phyloP scores from a whole-genome alignment of 2,329 filamentous ascomycete genomes.

The Phoma sp. region DNA sequence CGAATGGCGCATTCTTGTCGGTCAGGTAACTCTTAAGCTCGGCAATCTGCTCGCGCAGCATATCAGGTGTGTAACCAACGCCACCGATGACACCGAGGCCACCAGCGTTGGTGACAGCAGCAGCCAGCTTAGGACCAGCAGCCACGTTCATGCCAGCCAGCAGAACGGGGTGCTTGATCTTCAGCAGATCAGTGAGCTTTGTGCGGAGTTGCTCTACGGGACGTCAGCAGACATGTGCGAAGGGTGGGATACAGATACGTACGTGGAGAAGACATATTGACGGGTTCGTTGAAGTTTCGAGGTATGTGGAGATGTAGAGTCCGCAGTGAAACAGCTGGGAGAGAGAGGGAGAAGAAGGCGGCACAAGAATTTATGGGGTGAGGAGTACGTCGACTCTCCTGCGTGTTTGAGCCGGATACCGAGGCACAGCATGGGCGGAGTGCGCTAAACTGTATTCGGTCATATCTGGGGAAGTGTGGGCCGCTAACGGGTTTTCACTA shows the following conservation, averaged over 20 bases:
- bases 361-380: slow-evolving; percentile 28
- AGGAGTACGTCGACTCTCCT: slow-evolving; percentile 31
- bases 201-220: slow-evolving; percentile 84
- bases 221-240: slow-evolving; percentile 27
- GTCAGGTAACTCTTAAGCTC: slow-evolving; percentile 88
- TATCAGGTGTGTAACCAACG: slow-evolving; percentile 94
- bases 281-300: slow-evolving; percentile 9
- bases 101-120: slow-evolving; percentile 95
- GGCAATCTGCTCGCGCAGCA: slow-evolving; percentile 92
- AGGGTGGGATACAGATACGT: slow-evolving; percentile 53
- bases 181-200: slow-evolving; percentile 91
- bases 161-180: slow-evolving; percentile 95
- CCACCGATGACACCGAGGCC: slow-evolving; percentile 96
- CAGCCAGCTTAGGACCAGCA: slow-evolving; percentile 93
- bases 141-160: slow-evolving; percentile 99
- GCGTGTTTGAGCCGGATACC: slow-evolving; percentile 26
- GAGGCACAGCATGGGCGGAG: slow-evolving; percentile 33
- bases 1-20: slow-evolving; percentile 94
- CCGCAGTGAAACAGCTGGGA: not conserved
- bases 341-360: slow-evolving; percentile 14
- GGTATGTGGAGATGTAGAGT: not conserved
- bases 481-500: slow-evolving; percentile 17
- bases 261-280: slow-evolving; percentile 80
- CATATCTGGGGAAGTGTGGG: slow-evolving; percentile 13
- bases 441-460: slow-evolving; percentile 19